phyloP scores from a whole-genome alignment of 495 filamentous ascomycete species.

The Podospora conica region DNA sequence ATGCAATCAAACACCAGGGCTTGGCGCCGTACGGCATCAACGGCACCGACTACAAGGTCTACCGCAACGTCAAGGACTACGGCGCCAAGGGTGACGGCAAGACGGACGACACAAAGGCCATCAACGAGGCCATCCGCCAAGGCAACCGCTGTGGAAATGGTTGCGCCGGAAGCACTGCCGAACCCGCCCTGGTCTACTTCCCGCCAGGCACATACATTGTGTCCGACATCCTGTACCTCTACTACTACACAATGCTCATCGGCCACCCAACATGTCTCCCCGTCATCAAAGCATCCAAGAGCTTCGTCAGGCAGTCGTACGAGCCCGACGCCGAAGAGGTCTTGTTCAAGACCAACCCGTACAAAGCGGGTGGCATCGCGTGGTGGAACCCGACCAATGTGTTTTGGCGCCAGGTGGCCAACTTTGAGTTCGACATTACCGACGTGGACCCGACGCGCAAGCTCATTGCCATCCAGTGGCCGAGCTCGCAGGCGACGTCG shows the following conservation, averaged over 20 bases:
- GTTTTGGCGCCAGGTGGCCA: constrained; percentile 70
- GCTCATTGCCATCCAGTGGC: constrained; percentile 71
- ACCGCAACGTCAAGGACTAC: constrained; percentile 53
- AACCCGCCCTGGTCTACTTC: constrained; percentile 70
- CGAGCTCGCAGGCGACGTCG: constrained; percentile 65
- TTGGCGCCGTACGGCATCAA: constrained; percentile 36
- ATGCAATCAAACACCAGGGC: constrained; percentile 43
- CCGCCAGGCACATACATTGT: constrained; percentile 69
- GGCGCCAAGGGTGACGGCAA: constrained; percentile 55
- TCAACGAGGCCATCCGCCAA: constrained; percentile 71
- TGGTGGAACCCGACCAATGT: constrained; percentile 55
- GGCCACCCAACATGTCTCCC: constrained; percentile 65
- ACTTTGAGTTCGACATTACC: constrained; percentile 67
- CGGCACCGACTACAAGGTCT: constrained; percentile 42
- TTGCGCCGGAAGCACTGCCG: constrained; percentile 70
- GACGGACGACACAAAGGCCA: constrained; percentile 79
- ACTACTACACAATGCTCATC: constrained; percentile 61
- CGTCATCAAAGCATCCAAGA: constrained; percentile 55
- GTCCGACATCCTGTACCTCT: constrained; percentile 55
- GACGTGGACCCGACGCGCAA: constrained; percentile 44
- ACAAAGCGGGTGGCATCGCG: constrained; percentile 23
- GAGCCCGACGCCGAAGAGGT: neutral
- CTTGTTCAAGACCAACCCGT: constrained; percentile 57
- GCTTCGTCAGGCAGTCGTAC: constrained; percentile 49
- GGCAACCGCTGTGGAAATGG: constrained; percentile 67